phyloP scores from a whole-genome alignment of 2,329 filamentous ascomycete species.

The Aspergillus texensis region DNA sequence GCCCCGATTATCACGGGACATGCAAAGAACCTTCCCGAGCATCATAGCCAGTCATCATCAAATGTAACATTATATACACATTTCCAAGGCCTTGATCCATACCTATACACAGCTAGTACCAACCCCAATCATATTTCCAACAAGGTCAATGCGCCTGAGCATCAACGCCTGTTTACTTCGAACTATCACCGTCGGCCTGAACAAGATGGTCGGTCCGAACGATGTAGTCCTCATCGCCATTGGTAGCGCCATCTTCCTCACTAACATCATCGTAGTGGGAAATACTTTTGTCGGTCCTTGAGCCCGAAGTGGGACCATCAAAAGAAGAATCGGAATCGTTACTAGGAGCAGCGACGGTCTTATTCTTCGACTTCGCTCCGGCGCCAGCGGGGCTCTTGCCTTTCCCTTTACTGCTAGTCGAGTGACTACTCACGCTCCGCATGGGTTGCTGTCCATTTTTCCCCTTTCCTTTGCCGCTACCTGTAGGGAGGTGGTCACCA shows the following conservation, averaged over 20 bases:
- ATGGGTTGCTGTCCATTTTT: slow-evolving; percentile 30
- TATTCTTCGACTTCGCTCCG: slow-evolving; percentile 32
- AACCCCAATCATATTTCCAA: background rate
- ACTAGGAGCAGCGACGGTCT: slow-evolving; percentile 35
- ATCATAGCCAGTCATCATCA: background rate
- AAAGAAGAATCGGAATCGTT: slow-evolving; percentile 37
- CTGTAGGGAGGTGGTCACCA: slow-evolving; percentile 26
- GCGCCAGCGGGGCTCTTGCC: slow-evolving; percentile 13
- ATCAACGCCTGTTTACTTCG: slow-evolving; percentile 7
- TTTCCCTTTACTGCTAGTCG: slow-evolving; percentile 33
- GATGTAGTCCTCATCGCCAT: slow-evolving; percentile 42
- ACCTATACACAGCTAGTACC: background rate
- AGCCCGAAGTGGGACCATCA: slow-evolving; percentile 21
- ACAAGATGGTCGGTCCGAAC: slow-evolving; percentile 42
- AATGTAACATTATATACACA: slow-evolving; percentile 9
- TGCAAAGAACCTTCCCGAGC: background rate
- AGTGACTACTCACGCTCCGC: slow-evolving; percentile 35
- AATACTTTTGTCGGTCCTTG: slow-evolving; percentile 1
- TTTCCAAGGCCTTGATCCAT: background rate
- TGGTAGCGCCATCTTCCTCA: slow-evolving; percentile 29
- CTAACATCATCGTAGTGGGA: slow-evolving; percentile 21
- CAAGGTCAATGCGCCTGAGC: background rate
- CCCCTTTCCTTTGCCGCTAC: slow-evolving; percentile 36
- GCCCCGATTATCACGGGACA: background rate
- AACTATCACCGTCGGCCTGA: slow-evolving; percentile 13